These are phyloP conservation scores for Durusdinium trenchii DNA, from an alignment of 73 alveolate genomes.

Conservation along the genomic window DNA sequence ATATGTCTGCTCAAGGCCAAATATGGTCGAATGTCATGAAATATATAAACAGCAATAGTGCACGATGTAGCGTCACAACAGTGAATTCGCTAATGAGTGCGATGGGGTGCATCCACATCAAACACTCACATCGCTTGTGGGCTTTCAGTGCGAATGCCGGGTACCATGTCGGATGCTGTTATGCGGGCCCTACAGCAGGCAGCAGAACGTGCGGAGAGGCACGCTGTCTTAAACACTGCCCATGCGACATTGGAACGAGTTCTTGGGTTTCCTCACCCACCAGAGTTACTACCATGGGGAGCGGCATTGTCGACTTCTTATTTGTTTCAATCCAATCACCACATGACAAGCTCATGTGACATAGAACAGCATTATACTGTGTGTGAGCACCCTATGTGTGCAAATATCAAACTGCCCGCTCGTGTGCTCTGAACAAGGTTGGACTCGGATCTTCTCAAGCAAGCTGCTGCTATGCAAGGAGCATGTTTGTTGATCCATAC, in stretches of 20 bases:
- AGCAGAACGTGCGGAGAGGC: not conserved
- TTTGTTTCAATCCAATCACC: no score
- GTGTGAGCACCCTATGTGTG: no score
- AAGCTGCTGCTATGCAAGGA: no score
- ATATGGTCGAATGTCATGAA: not conserved
- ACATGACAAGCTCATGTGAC: no score
- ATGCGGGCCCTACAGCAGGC: not conserved
- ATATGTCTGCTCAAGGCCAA: no score
- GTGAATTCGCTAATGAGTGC: not conserved
- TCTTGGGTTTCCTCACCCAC: not conserved
- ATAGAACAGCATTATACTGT: no score
- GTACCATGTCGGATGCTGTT: not conserved
- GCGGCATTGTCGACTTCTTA: not conserved
- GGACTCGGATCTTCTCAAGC: no score
- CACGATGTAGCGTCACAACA: not conserved
- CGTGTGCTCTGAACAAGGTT: no score
- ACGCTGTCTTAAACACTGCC: not conserved
- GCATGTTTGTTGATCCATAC: no score
- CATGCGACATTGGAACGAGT: not conserved
- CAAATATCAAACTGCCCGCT: no score
- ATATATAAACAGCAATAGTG: not conserved
- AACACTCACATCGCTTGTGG: not conserved
- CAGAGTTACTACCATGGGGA: conserved; percentile 1
- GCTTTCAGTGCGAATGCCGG: not conserved
- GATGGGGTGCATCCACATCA: not conserved